phyloP scores from a whole-genome alignment of 306 rosid genomes.

The Begonia peltatifolia region DNA sequence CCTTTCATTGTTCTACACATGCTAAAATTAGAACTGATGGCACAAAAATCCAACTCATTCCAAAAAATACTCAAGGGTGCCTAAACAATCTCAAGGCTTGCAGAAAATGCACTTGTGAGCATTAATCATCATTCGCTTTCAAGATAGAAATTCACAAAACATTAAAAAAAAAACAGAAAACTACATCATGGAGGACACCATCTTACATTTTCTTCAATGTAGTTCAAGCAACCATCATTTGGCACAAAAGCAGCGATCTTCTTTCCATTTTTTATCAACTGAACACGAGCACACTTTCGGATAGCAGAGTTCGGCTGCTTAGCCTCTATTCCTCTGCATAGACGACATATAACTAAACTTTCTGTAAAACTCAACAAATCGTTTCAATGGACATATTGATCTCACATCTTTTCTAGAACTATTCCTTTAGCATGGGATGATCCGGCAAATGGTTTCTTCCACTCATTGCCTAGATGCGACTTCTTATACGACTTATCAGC shows the following conservation, averaged over 20 bases:
- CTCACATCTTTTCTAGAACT: conserved; percentile 22
- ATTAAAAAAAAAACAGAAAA: neutral
- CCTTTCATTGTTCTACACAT: too few species aligned
- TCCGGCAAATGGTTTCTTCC: conserved; percentile 27
- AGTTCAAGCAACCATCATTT: conserved; percentile 19
- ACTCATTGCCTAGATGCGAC: conserved; percentile 23
- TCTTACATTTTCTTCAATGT: conserved; percentile 22
- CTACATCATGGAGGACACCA: neutral
- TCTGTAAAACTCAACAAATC: too few species aligned
- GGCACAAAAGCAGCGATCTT: conserved; percentile 25
- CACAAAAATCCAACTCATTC: too few species aligned
- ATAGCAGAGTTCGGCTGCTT: conserved; percentile 24
- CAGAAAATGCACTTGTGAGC: too few species aligned
- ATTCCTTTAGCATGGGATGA: conserved; percentile 27
- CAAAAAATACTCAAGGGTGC: too few species aligned
- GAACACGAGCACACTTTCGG: conserved; percentile 23
- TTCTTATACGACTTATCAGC: conserved; percentile 25
- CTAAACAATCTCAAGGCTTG: too few species aligned
- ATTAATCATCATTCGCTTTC: too few species aligned
- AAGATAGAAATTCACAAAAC: too few species aligned
- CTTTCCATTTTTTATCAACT: conserved; percentile 22
- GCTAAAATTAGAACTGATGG: too few species aligned
- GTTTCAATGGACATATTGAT: neutral
- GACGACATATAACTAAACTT: neutral
- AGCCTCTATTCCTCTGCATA: conserved; percentile 23